These are phyloP conservation scores for Tolypocladium album DNA, from an alignment of 2,329 filamentous ascomycete species.

Conservation along the genomic window DNA sequence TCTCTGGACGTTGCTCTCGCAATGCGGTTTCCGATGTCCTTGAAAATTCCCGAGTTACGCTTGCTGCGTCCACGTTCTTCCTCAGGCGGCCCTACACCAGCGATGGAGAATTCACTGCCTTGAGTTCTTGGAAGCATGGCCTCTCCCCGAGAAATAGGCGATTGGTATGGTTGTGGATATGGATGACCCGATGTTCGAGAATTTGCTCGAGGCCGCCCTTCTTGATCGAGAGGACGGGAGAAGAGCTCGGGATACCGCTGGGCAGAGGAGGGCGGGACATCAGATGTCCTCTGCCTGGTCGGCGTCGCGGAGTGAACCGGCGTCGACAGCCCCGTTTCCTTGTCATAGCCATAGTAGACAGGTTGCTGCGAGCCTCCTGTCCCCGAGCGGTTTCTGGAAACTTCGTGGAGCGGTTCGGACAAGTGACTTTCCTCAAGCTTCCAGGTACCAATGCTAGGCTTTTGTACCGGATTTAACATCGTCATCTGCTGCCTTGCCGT, in stretches of 20 bases:
- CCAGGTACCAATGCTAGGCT: constrained; percentile 37
- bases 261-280: constrained; percentile 39
- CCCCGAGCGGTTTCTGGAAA: constrained; percentile 21
- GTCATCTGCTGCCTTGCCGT: constrained; percentile 7
- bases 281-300: constrained; percentile 16
- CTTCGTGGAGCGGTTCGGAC: constrained; percentile 33
- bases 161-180: constrained; percentile 6
- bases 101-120: constrained; percentile 25
- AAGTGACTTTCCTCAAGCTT: constrained; percentile 45
- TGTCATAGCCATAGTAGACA: constrained; percentile 32
- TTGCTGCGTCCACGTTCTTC: constrained; percentile 25
- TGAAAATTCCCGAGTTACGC: constrained; percentile 36
- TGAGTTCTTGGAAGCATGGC: constrained; percentile 27
- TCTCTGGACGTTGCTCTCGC: constrained; percentile 20
- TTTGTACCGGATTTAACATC: constrained; percentile 25
- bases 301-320: constrained; percentile 4
- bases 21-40: constrained; percentile 36
- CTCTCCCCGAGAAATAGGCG: constrained; percentile 7
- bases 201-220: constrained; percentile 1
- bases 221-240: constrained; percentile 10
- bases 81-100: constrained; percentile 21
- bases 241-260: constrained; percentile 39
- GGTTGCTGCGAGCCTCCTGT: constrained; percentile 18
- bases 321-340: constrained; percentile 33
- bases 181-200: constrained; percentile 7